These are phyloP conservation scores for Salix dunnii DNA, from an alignment of 345 rosid genomes.

Conservation along the genomic window DNA sequence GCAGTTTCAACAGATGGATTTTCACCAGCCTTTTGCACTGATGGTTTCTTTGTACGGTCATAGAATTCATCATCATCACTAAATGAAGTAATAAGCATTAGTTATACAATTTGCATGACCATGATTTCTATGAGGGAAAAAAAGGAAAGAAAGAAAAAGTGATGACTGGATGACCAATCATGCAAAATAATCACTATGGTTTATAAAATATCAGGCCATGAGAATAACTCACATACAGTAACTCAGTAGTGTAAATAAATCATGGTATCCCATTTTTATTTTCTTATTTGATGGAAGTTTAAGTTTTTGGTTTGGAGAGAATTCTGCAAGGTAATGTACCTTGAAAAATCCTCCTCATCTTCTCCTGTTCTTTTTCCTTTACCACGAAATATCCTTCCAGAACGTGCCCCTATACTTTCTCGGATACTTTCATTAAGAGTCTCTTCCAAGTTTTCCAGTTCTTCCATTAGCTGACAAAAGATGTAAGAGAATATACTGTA, in stretches of 20 bases:
- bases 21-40: conserved; percentile 49
- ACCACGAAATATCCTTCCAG: conserved; percentile 44
- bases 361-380: conserved; percentile 57
- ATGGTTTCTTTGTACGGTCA: conserved; percentile 80
- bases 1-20: conserved; percentile 73
- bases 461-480: conserved; percentile 67
- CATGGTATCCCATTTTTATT: too few species aligned
- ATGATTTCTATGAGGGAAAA: background rate
- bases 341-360: conserved; percentile 58
- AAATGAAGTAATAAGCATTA: conserved; percentile 25
- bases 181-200: background rate
- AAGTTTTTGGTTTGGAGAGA: background rate
- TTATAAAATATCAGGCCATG: background rate
- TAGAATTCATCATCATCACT: conserved; percentile 95
- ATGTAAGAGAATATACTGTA: background rate
- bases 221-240: background rate
- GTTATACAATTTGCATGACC: conserved; percentile 1
- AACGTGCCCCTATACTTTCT: conserved; percentile 86
- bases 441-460: conserved; percentile 95
- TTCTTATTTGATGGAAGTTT: too few species aligned
- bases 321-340: conserved; percentile 42
- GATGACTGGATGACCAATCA: background rate
- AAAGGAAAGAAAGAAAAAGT: background rate
- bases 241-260: too few species aligned
- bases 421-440: conserved; percentile 86